Base-by-base conservation (phyloP, 2,329 filamentous ascomycete species). In the Colletotrichum coccodes region DNA sequence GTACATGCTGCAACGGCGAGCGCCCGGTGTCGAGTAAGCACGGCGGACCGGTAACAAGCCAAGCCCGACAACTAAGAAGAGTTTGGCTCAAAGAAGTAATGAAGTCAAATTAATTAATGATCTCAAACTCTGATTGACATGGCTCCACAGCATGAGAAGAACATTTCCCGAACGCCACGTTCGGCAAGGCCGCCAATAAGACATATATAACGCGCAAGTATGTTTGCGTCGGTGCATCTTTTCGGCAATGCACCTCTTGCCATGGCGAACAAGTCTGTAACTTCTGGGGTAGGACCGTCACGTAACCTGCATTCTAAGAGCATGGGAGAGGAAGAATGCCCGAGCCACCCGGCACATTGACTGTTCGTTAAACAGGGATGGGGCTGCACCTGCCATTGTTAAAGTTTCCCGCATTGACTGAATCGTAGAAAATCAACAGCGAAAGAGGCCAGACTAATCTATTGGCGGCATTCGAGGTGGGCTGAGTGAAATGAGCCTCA, bases 391-490 rank as follows among this genome's bases (percentile, higher is more conserved):
- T 6, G 34, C 11, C 16, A 32, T 11, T n/a, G 11, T 64, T 46
- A 47, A 52, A 49, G 60, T 68, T 59, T 32, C 11, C 9, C 18
- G 36, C 11, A 64, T 64, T 47, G 16, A 47, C 64, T 58, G 16
- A n/a, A 12, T 16, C 14, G 32, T 30, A 53, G 40, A 38, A 52
- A 16, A 23, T 14, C 28, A 26, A 18, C 36, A 12, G 53, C 58
- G 42, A 62, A 53, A 23, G 30, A 23, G 46, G 30, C 23, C 9
- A 23, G 28, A 89, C 86, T 90, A 34, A 46, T 54, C 16, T 46
- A 58, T 42, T 36, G 18, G 14, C 26, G 18, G 28, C 14, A 12
- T 21, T n/a, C 23, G 14, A 34, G 28, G 26, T 44, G 40, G 38
- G 38, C 54, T 23, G 21, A 18, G 54, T 9, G 18, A 46, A 58